Percentiles rank a stretch among this genome's conserved stretches.
phyloP scores from a whole-genome alignment of 2,329 filamentous ascomycete genomes.

The Fusarium longipes region DNA sequence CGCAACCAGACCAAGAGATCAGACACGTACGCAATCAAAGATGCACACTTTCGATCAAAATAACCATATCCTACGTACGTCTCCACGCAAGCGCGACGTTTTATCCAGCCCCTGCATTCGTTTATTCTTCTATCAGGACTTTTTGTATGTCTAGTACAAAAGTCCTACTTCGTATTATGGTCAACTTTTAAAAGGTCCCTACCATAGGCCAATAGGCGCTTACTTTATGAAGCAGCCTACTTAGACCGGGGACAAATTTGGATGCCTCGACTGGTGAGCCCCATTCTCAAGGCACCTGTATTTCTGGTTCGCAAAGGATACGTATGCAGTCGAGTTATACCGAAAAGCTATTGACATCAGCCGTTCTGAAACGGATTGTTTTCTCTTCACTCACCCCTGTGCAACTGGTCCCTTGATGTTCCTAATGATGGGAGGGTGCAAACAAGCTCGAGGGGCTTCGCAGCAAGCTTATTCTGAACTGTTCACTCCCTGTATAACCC shows the following conservation, averaged over 20 bases:
- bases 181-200: constrained; percentile 14
- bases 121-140: constrained; percentile 6
- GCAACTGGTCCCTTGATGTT: not conserved
- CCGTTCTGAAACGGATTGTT: not conserved
- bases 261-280: constrained; percentile 31
- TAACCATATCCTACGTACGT: constrained; percentile 26
- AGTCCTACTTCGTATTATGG: constrained; percentile 4
- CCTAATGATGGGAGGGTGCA: constrained; percentile 2
- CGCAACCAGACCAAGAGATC: constrained; percentile 1
- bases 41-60: constrained; percentile 19
- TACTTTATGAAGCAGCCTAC: constrained; percentile 48
- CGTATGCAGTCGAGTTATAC: constrained; percentile 32
- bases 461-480: constrained; percentile 14
- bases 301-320: constrained; percentile 41
- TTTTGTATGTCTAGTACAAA: constrained; percentile 11
- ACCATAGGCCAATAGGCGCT: constrained; percentile 39
- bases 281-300: constrained; percentile 47
- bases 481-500: not conserved
- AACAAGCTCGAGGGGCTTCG: constrained; percentile 15
- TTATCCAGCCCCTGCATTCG: constrained; percentile 36
- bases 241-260: constrained; percentile 31
- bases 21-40: constrained; percentile 19
- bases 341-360: not conserved
- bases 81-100: constrained; percentile 41
- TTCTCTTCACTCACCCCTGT: not conserved